phyloP scores from a whole-genome alignment of 805 yeast genomes.

The Candida ponderosae region DNA sequence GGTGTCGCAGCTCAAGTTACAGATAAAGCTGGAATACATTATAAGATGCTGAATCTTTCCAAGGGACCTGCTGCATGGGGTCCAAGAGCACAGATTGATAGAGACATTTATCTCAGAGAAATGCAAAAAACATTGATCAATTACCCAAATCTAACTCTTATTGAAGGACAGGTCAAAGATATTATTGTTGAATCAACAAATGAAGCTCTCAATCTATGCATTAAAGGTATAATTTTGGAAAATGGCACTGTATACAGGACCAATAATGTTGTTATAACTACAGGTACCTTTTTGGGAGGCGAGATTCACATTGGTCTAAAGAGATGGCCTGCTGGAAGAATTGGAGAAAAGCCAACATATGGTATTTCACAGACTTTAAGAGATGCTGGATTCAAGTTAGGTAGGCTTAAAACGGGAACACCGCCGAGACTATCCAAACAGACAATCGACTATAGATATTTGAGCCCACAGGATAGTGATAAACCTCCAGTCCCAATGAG shows the following conservation, averaged over 20 bases:
- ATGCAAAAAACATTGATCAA: constrained; percentile 63
- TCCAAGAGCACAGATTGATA: constrained; percentile 92
- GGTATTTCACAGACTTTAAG: constrained; percentile 77
- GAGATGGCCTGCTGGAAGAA: constrained; percentile 82
- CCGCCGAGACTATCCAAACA: constrained; percentile 80
- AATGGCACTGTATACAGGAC: constrained; percentile 57
- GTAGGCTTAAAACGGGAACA: constrained; percentile 93
- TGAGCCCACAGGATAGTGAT: constrained; percentile 75
- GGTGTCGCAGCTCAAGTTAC: constrained; percentile 86
- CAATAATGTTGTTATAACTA: constrained; percentile 74
- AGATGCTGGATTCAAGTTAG: constrained; percentile 74
- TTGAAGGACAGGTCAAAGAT: constrained; percentile 80
- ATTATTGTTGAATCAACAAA: constrained; percentile 47
- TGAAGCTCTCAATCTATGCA: constrained; percentile 18
- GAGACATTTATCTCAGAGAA: constrained; percentile 65
- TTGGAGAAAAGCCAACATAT: constrained; percentile 86
- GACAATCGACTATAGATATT: constrained; percentile 59
- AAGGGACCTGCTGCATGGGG: constrained; percentile 98
- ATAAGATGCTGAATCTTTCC: constrained; percentile 74
- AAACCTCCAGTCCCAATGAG: constrained; percentile 87
- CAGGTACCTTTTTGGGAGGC: constrained; percentile 93
- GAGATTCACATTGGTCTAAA: constrained; percentile 88
- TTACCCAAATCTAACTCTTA: constrained; percentile 45
- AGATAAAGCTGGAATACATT: constrained; percentile 90
- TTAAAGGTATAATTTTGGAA: constrained; percentile 67